These are phyloP conservation scores for Calonectria pseudoturangicola DNA, from an alignment of 2,329 filamentous ascomycete genomes.

Conservation along the genomic window DNA sequence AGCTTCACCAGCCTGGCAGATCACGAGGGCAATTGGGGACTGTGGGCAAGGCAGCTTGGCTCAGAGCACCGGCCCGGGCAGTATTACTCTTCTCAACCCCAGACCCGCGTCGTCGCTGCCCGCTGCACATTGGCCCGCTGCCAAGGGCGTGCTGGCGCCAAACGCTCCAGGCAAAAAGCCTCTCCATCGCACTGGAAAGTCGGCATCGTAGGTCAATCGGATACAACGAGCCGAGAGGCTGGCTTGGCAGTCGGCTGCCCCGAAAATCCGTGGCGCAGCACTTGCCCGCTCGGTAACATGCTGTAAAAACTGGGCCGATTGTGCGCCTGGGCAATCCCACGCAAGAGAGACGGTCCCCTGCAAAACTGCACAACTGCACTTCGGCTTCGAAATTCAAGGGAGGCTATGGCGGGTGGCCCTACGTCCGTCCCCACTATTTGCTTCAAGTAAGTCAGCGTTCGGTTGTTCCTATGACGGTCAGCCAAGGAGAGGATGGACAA, in stretches of 20 bases:
- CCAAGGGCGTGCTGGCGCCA: constrained; percentile 43
- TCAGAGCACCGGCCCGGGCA: constrained; percentile 27
- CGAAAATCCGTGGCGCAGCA: constrained; percentile 56
- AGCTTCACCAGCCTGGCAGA: constrained; percentile 21
- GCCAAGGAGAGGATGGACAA: constrained; percentile 34
- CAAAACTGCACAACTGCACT: constrained; percentile 40
- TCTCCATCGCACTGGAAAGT: constrained; percentile 46
- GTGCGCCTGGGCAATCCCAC: constrained; percentile 51
- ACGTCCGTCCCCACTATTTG: constrained; percentile 47
- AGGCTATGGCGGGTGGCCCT: constrained; percentile 49
- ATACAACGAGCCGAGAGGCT: constrained; percentile 57
- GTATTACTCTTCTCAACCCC: constrained; percentile 31
- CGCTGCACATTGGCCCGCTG: constrained; percentile 47
- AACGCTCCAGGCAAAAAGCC: constrained; percentile 36
- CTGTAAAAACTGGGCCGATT: constrained; percentile 54
- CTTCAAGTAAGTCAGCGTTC: constrained; percentile 43
- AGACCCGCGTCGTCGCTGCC: constrained; percentile 38
- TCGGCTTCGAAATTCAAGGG: constrained; percentile 46
- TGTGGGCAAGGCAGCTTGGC: constrained; percentile 31
- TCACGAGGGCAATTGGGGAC: constrained; percentile 12
- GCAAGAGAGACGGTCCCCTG: constrained; percentile 49
- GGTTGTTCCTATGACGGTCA: constrained; percentile 35
- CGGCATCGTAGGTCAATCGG: constrained; percentile 52
- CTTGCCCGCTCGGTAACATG: constrained; percentile 51
- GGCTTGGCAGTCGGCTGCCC: constrained; percentile 56